Conservation (phyloP, 768 basidiomycete species). For the Rhodotorula taiwanensis region DNA sequence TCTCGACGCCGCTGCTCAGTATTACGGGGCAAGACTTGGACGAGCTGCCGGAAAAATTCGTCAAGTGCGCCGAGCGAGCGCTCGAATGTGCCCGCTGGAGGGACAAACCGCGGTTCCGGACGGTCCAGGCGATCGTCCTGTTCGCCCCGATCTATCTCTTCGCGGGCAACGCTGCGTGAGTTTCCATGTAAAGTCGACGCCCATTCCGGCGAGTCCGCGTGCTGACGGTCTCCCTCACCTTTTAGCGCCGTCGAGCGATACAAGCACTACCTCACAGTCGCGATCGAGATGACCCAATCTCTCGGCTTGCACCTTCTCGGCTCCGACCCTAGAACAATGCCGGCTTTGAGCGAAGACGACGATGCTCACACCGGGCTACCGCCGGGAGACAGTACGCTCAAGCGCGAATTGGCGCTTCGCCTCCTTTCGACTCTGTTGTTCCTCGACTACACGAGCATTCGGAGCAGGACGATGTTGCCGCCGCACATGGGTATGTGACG, state of each 20-base stretch:
- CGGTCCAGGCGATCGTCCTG: conserved; percentile 19
- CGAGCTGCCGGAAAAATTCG: background rate
- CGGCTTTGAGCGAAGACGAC: background rate
- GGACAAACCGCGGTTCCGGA: conserved; percentile 9
- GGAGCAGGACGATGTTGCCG: conserved; percentile 6
- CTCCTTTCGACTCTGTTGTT: conserved; percentile 6
- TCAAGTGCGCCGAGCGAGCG: background rate
- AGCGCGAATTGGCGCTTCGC: conserved; percentile 15
- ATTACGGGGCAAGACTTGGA: conserved; percentile 8
- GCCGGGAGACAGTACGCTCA: conserved; percentile 6
- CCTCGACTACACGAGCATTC: conserved; percentile 13
- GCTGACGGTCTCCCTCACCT: background rate
- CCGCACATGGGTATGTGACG: background rate
- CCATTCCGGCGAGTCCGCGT: background rate
- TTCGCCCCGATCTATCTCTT: conserved; percentile 15
- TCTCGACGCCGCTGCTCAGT: conserved; percentile 5
- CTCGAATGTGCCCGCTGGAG: conserved; percentile 20
- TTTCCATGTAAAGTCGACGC: background rate
- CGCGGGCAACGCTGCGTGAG: conserved; percentile 6
- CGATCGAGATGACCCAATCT: conserved; percentile 9
- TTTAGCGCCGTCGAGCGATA: background rate
- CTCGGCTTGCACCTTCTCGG: conserved; percentile 21
- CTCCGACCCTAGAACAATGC: conserved; percentile 9
- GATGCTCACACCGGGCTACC: conserved; percentile 2
- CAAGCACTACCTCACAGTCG: conserved; percentile 13